Percentiles rank a stretch among this genome's conserved stretches.
phyloP scores from a whole-genome alignment of 1,284 basidiomycete genomes.

The Ustilago hordei region DNA sequence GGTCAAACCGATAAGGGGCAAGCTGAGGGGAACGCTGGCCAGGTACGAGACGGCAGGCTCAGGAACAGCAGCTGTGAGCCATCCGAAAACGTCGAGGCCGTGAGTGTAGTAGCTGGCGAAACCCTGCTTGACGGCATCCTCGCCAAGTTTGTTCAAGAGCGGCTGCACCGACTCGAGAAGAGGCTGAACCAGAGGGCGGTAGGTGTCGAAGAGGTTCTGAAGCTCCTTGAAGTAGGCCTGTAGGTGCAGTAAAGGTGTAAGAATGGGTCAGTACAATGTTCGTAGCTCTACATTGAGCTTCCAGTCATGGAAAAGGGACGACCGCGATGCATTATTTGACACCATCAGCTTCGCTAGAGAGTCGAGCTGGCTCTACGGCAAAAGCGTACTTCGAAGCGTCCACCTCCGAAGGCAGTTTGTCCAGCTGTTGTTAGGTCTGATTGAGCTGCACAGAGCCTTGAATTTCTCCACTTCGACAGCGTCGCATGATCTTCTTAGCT shows the following conservation, averaged over 20 bases:
- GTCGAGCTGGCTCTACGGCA: not conserved
- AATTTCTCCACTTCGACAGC: constrained; percentile 6
- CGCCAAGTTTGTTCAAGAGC: constrained; percentile 51
- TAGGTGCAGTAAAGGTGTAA: constrained; percentile 20
- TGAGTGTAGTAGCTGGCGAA: constrained; percentile 81
- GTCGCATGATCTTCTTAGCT: not conserved
- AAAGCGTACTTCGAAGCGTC: not conserved
- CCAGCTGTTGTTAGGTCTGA: constrained; percentile 29
- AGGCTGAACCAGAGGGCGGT: constrained; percentile 83
- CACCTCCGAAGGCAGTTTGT: not conserved
- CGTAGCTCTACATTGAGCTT: not conserved
- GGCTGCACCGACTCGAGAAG: constrained; percentile 77
- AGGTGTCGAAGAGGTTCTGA: constrained; percentile 88
- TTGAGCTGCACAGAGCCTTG: constrained; percentile 3
- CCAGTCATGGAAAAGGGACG: not conserved
- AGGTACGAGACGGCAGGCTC: constrained; percentile 88
- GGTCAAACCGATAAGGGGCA: constrained; percentile 94
- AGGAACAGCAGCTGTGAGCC: constrained; percentile 80
- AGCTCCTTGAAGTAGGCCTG: constrained; percentile 94
- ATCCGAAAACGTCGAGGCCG: constrained; percentile 84
- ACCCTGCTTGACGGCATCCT: constrained; percentile 70
- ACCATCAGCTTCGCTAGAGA: not conserved
- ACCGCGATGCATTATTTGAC: not conserved
- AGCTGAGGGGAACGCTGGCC: constrained; percentile 92
- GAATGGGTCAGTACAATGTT: constrained; percentile 13